A percentile compares a stretch with the other conserved stretches of the same genome.
phyloP scores from a whole-genome alignment of 1,284 basidiomycete genomes.

The Stereum hirsutum region DNA sequence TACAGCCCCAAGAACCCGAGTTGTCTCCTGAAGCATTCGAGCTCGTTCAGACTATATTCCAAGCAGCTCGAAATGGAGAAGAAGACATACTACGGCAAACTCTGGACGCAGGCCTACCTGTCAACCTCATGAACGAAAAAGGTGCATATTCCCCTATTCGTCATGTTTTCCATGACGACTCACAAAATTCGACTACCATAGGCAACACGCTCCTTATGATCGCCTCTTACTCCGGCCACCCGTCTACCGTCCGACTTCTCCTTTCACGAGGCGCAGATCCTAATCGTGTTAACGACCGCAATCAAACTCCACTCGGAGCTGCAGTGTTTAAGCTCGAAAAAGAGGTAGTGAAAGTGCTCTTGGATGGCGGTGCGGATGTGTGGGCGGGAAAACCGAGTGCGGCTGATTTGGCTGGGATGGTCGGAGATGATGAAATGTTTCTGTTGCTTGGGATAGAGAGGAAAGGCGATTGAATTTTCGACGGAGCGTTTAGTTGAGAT shows the following conservation, averaged over 20 bases:
- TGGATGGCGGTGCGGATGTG: conserved; percentile 62
- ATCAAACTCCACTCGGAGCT: conserved; percentile 76
- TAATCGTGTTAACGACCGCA: conserved; percentile 66
- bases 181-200: no score
- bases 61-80: conserved; percentile 62
- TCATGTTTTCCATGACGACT: no score
- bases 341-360: conserved; percentile 52
- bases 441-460: conserved; percentile 47
- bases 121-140: conserved; percentile 71
- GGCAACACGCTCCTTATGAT: conserved; percentile 82
- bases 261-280: conserved; percentile 54
- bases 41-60: conserved; percentile 71
- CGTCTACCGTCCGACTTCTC: conserved; percentile 42
- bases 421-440: conserved; percentile 45
- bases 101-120: conserved; percentile 65
- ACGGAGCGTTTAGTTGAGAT: no score
- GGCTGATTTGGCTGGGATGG: conserved; percentile 63
- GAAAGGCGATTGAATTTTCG: no score
- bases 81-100: conserved; percentile 43
- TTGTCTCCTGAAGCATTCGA: conserved; percentile 43
- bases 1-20: no score
- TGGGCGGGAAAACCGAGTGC: conserved; percentile 64
- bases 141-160: conserved; percentile 37
- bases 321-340: conserved; percentile 72
- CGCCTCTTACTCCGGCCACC: conserved; percentile 71